Conservation (phyloP, 202 grass and related monocot species). For the Elaeis oleifera region DNA sequence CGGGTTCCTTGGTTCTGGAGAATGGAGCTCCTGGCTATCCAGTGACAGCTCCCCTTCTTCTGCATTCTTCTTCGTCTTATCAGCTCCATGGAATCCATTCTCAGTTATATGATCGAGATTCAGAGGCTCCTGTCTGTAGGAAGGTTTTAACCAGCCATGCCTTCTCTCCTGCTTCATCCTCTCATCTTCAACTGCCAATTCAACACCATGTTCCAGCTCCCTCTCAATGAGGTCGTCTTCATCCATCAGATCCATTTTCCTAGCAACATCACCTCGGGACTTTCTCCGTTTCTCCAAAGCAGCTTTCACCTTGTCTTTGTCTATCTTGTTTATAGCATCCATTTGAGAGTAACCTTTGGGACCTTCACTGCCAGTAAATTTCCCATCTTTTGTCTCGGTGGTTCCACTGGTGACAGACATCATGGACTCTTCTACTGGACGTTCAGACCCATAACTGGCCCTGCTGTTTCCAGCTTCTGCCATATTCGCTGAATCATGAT, state of each 20-base stretch:
- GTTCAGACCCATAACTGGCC: not conserved
- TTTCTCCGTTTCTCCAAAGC: slow-evolving; percentile 47
- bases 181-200: slow-evolving; percentile 56
- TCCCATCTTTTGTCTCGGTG: slow-evolving; percentile 26
- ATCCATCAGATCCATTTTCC: slow-evolving; percentile 50
- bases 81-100: not conserved
- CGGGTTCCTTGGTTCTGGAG: slow-evolving; percentile 15
- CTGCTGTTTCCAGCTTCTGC: not conserved
- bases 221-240: slow-evolving; percentile 73
- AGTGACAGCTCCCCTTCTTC: slow-evolving; percentile 64
- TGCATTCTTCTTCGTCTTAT: slow-evolving; percentile 7
- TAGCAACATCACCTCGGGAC: slow-evolving; percentile 36
- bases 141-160: slow-evolving; percentile 25
- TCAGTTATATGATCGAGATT: slow-evolving; percentile 13
- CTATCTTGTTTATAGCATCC: slow-evolving; percentile 61
- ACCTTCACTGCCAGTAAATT: slow-evolving; percentile 16
- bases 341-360: slow-evolving; percentile 31
- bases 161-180: slow-evolving; percentile 35
- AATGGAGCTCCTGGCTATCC: slow-evolving; percentile 37
- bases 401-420: not conserved
- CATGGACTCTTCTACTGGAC: not conserved
- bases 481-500: slow-evolving; percentile 1
- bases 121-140: slow-evolving; percentile 26
- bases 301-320: slow-evolving; percentile 74
- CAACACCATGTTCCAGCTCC: slow-evolving; percentile 78